phyloP scores from a whole-genome alignment of 2,329 filamentous ascomycete species.

The Colletotrichum tamarilloi region DNA sequence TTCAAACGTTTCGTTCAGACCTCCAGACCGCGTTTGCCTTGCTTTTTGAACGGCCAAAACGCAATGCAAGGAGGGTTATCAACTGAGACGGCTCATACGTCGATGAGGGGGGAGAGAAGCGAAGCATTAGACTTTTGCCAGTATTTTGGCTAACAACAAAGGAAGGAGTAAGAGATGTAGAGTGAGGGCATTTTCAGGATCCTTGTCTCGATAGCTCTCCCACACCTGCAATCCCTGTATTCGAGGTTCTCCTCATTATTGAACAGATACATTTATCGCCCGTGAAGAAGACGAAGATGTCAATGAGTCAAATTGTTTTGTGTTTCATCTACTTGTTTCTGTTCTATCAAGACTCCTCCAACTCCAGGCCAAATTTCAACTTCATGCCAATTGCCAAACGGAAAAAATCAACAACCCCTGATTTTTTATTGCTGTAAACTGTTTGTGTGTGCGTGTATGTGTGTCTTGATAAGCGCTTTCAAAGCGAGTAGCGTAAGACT shows the following conservation, averaged over 20 bases:
- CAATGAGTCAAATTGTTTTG: neutral
- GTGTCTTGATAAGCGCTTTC: constrained; percentile 18
- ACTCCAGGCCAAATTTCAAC: neutral
- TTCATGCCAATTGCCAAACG: neutral
- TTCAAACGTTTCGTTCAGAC: neutral
- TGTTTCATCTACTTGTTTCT: neutral
- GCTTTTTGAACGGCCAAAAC: neutral
- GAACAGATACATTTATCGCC: no score
- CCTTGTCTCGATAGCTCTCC: no score
- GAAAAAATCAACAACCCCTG: no score
- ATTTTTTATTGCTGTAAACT: neutral
- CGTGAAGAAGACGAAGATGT: neutral
- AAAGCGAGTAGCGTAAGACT: neutral
- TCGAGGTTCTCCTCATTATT: no score
- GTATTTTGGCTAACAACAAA: no score
- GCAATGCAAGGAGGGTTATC: no score
- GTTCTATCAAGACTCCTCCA: neutral
- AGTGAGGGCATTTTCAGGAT: no score
- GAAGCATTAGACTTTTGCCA: no score
- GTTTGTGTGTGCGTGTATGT: neutral
- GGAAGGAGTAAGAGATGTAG: no score
- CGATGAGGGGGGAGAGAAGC: no score
- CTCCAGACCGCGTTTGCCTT: no score
- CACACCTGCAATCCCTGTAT: neutral
- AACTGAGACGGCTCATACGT: no score